Evolutionary conservation across 2,329 filamentous ascomycete species (phyloP).

Genomic region (Fusarium sp.): DNA sequence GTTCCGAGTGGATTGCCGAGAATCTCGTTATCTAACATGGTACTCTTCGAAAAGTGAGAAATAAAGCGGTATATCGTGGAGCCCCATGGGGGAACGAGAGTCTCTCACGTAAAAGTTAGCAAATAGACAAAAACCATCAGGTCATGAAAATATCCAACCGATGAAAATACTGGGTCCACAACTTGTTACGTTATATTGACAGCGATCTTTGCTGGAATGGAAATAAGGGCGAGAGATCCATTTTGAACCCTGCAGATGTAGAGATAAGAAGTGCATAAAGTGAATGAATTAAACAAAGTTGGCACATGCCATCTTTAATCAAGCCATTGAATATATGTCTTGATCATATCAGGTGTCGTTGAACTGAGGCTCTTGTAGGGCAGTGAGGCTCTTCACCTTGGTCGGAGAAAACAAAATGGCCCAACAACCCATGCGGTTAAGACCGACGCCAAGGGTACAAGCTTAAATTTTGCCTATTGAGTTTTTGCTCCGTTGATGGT

Average conservation of each 20-base stretch:
- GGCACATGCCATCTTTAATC: no score
- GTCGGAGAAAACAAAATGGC: background rate
- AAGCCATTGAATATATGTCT: background rate
- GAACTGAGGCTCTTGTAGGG: constrained; percentile 19
- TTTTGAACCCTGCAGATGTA: background rate
- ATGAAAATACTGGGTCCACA: constrained; percentile 9
- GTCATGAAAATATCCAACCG: constrained; percentile 28
- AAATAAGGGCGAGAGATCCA: background rate
- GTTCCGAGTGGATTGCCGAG: constrained; percentile 13
- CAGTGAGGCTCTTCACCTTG: background rate
- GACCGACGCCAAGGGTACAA: constrained; percentile 21
- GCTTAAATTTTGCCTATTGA: constrained; percentile 8
- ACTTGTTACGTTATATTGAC: constrained; percentile 34
- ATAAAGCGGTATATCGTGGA: constrained; percentile 27
- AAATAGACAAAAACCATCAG: constrained; percentile 33
- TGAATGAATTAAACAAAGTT: no score
- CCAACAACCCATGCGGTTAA: constrained; percentile 1
- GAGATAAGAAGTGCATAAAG: background rate
- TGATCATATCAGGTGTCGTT: background rate
- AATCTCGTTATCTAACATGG: constrained; percentile 22
- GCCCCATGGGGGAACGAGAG: constrained; percentile 35
- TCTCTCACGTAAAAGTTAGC: constrained; percentile 42
- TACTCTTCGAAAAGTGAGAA: background rate
- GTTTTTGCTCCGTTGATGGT: background rate
- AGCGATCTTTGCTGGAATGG: constrained; percentile 35